Base-by-base conservation (phyloP, 768 basidiomycete species). In the Pleurotus sapidus region DNA sequence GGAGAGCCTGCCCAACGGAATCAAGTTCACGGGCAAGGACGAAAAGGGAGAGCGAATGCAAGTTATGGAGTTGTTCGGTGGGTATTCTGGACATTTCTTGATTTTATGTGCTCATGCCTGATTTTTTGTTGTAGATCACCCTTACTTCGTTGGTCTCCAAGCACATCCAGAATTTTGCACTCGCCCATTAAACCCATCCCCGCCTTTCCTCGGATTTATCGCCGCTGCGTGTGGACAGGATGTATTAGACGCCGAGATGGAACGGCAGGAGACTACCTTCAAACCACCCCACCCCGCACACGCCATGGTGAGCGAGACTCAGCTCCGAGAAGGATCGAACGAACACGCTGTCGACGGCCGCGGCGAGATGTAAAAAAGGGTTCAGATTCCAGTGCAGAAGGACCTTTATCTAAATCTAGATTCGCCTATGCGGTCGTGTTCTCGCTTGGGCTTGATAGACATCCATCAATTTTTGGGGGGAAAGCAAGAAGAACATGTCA, bases 111-210 rank as follows among this genome's bases (percentile, higher is more conserved):
- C 20, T 56, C 39, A 53, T 49, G 51, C 38, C 30, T 34, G 8
- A 34, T 11, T 34, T 1, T 55, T 40, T 56, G n/a, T 55, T 38
- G 30, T 56, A 93, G 95, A 91, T 63, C 97, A 99, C 72, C 92
- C 94, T 2, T 99, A 84, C 79, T 98, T 95, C 68, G 75, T 96
- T 45, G 97, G 86, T 20, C 78, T 99, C 45, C 97, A 99, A 75
- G 93, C 97, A 1, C 97, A 99, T 67, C 97, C 97, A 0, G 97
- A 99, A 72, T 95, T 99, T 76, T 98, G 96, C 77, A 95, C 97
- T 20, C 87, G 97, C 25, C 97, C 97, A 1, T 78, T 99, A 43
- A 98, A 99, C 74, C 97, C 97, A 1, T 97, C 94, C 0, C 97
- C 97, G 0, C 89, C 95, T 0, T 98, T 98, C 86, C 87, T 99